phyloP scores from a whole-genome alignment of 2,329 filamentous ascomycete species.

The Sphaerostilbella broomeana region DNA sequence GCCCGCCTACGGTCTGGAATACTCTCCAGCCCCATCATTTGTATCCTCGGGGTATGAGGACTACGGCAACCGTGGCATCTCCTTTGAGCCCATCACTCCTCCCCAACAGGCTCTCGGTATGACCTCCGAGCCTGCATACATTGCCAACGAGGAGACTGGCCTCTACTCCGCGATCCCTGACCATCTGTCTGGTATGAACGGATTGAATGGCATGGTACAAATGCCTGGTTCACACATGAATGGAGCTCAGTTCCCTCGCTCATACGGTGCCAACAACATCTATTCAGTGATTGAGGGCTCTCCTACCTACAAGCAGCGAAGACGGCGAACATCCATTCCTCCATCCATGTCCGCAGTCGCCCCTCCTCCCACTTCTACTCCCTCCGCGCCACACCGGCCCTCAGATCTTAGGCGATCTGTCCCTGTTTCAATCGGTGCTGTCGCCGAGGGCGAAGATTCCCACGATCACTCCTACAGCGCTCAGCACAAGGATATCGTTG shows the following conservation, averaged over 20 bases:
- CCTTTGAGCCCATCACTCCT: constrained; percentile 93
- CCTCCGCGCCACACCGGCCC: constrained; percentile 62
- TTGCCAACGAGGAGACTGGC: constrained; percentile 95
- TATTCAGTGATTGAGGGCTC: constrained; percentile 97
- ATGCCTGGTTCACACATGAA: constrained; percentile 79
- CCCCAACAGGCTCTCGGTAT: constrained; percentile 83
- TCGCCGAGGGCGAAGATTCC: constrained; percentile 72
- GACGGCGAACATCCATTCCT: constrained; percentile 87
- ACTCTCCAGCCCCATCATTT: constrained; percentile 95
- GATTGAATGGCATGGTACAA: constrained; percentile 84
- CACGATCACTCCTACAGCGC: constrained; percentile 70
- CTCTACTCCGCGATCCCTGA: constrained; percentile 94
- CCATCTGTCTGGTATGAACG: constrained; percentile 63
- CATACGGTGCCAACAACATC: constrained; percentile 68
- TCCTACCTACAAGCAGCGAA: constrained; percentile 95
- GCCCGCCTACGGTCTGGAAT: constrained; percentile 90
- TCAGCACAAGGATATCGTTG: constrained; percentile 69
- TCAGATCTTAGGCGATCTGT: constrained; percentile 89
- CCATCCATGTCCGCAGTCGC: constrained; percentile 65
- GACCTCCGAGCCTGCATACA: constrained; percentile 86
- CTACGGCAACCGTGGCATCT: constrained; percentile 92
- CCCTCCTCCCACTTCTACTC: constrained; percentile 58
- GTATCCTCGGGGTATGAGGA: constrained; percentile 98
- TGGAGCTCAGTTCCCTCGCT: constrained; percentile 70
- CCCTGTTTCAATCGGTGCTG: constrained; percentile 76